Base-by-base conservation (phyloP, 768 basidiomycete species). In the Tricholoma terreum region DNA sequence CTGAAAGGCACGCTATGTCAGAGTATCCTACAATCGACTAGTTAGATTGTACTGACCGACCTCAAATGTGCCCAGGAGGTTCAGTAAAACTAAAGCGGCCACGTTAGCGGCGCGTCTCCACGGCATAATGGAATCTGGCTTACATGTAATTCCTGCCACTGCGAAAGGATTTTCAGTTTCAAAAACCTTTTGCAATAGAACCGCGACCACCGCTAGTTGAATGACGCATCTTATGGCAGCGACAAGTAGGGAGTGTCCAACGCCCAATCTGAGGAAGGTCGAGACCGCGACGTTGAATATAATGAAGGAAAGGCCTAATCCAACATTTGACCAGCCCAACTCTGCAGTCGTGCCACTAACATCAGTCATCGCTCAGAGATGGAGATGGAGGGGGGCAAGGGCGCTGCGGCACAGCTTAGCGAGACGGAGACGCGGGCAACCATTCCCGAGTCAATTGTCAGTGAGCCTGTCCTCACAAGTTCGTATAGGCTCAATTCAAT, bases 11-110 rank as follows among this genome's bases (percentile, higher is more conserved):
- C 4, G 4, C 11, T 24, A 7, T 21, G 19, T 33, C n/a, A 50
- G 40, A 15, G 54, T 34, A 8, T 53, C 15, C 30, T 6, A 22
- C 19, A 12, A 56, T 40, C 58, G 14, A 36, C 31, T 15, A 36
- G 6, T 30, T 12, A 19, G 11, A 50, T 6, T 24, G 19, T n/a
- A 73, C 80, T 56, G 58, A 86, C 89, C 89, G 12, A 84, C 84
- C 61, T 94, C 92, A 46, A 85, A 75, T 0, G 92, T 90, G 4
- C 90, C 91, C 62, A 94, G 73, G 4, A 89, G 63, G 66, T 92
- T 92, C 54, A 94, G 70, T 24, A 92, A 65, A 51, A 83, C 88
- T 89, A 54, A 4, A 19, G 22, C 15, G 19, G 15, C 24, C 6
- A 14, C n/a, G 24, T 11, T 30, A 45, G 19, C 33, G 50, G 24